Evolutionary conservation across 495 filamentous ascomycete species (phyloP), one percentile per base, ranked within the genome.

Genomic region (Trypethelium eluteriae): DNA sequence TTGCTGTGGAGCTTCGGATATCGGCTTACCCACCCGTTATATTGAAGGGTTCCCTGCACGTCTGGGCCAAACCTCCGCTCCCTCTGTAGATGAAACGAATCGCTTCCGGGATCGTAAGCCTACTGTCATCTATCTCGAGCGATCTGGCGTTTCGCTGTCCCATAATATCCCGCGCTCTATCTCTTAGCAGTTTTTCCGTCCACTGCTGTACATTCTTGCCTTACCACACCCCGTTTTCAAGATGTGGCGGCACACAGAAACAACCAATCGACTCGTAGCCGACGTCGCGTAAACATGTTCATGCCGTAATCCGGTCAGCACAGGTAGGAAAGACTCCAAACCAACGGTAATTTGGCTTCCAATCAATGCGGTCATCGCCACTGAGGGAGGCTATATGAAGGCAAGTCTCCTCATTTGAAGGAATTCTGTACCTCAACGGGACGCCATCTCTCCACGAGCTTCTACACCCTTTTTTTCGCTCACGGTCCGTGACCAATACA

Each of bases 41-140:
- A 59, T 59, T 59, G 53, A 32, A 59, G 53, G 53, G 53, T 18
- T 32, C 53, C 32, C 41, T 44, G 41, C 41, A 7, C 14, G 41
- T 44, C 41, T 14, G 6, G 25, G 6, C 53, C 53, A 36, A 36
- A 59, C 53, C 25, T 53, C 18, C 49, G 49, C 18, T 11, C n/a
- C 49, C 49, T 53, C 18, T 59, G 53, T 59, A 59, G 34, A 59
- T 59, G 53, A 59, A 59, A 59, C 53, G 32, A 59, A 59, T 36
- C 32, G 32, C 36, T 36, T 35, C 53, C 32, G 32, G 53, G 25
- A 32, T 44, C 6, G 53, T 36, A 32, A 59, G 53, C 5, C 6
- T 3, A 32, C 32, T 4, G 53, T 59, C 53, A 59, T 59, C 32
- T 59, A 59, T 59, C 53, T 18, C 53, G 10, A 5, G 53, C 53